Percentiles rank a stretch among this genome's conserved stretches.
Evolutionary conservation across 2,329 filamentous ascomycete species (phyloP).

Genomic region (Apiospora rasikravindrae): DNA sequence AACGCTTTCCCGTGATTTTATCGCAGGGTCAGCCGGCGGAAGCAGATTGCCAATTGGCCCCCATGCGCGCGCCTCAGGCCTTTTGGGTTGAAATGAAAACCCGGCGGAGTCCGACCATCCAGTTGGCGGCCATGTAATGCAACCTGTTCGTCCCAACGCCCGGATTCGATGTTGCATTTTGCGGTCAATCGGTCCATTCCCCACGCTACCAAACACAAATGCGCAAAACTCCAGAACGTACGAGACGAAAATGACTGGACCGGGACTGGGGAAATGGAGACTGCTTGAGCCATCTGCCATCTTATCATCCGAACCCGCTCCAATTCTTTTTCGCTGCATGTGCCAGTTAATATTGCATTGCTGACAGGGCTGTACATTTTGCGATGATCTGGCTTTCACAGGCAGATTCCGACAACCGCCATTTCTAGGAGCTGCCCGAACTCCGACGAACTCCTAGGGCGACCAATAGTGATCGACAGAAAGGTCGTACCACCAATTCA

Average conservation of each 20-base stretch:
- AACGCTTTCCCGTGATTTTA: constrained; percentile 5
- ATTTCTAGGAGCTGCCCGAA: constrained; percentile 4
- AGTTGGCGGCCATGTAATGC: neutral
- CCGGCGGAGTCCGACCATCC: neutral
- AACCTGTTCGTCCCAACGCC: constrained; percentile 9
- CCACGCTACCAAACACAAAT: neutral
- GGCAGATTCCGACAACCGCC: constrained; percentile 1
- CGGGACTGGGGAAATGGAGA: neutral
- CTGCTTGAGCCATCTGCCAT: neutral
- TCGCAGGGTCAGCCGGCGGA: constrained; percentile 1
- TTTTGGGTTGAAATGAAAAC: neutral
- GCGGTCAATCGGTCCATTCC: neutral
- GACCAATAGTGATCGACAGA: constrained; percentile 12
- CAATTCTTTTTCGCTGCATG: neutral
- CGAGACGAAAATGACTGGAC: neutral
- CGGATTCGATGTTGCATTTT: neutral
- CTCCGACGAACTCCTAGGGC: constrained; percentile 12
- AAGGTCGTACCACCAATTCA: neutral
- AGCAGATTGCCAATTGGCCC: neutral
- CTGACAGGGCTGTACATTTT: neutral
- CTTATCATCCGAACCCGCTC: neutral
- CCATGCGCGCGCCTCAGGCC: neutral
- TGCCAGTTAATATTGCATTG: neutral
- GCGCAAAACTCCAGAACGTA: neutral
- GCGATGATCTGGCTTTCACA: neutral